Base-by-base conservation (phyloP, 2,329 filamentous ascomycete genomes). In the Escovopsis sp. region DNA sequence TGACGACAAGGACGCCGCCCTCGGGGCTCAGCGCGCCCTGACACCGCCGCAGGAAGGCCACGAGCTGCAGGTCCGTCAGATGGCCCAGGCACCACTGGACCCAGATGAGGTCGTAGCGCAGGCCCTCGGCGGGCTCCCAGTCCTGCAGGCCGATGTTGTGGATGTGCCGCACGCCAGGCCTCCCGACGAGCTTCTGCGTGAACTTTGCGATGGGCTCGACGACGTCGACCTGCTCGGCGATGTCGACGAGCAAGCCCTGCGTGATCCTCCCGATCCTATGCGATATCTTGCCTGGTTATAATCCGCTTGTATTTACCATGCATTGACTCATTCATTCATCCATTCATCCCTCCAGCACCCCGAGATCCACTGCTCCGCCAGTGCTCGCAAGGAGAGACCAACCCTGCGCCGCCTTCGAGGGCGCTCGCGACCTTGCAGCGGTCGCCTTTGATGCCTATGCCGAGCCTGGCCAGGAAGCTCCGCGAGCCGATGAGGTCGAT, bases 61-160 rank as follows among this genome's bases (percentile, higher is more conserved):
- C 66, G 4, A 95, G 57, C 57, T 93, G 77, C 7, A 61, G 62
- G 56, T 94, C 86, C 0, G 75, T 86, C 43, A 94, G 65, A 59
- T 95, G 82, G 23, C 85, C 82, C 7, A 89, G 61, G 59, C 87
- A 95, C 87, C 88, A 94, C 60, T 95, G 88, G 41, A 75, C 81
- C 85, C 85, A 94, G 47, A 95, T 77, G 38, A 94, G 59, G 56
- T 88, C 82, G 60, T 95, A 95, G 39, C 62, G 58, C 8, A 60
- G 53, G 9, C 55, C 65, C 2, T 61, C 52, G 0, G 53, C 62
- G 1, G 70, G 66, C 10, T 51, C 45, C 85, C 85, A 93, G 26
- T 73, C 69, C 59, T 94, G 81, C 1, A 94, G 64, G 0, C 85
- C 85, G 2, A 80, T 62, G 49, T 82, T 85, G 62, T 76, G 81